Percentiles rank a stretch among this genome's conserved stretches.
These are phyloP conservation scores for Ophiostoma tasmaniense DNA, from an alignment of 2,329 filamentous ascomycete species.

Conservation along the genomic window DNA sequence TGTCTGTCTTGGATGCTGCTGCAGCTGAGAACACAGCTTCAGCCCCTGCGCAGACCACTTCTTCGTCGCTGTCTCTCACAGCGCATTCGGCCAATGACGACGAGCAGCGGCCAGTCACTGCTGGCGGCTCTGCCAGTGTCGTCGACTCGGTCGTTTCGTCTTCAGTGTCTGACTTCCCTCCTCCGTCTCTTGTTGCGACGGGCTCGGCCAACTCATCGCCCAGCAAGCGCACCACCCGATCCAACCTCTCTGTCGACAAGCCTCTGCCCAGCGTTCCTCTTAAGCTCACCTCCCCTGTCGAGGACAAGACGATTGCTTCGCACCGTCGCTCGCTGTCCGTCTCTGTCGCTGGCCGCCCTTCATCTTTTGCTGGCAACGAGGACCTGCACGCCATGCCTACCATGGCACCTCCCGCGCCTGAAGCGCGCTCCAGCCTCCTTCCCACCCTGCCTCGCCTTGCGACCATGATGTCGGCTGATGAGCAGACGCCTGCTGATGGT, in stretches of 20 bases:
- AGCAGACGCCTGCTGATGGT: conserved; percentile 31
- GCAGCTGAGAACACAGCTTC: conserved; percentile 30
- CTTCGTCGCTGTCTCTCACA: conserved; percentile 24
- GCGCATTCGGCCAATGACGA: conserved; percentile 25
- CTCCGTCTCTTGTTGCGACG: neutral
- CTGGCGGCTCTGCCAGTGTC: conserved; percentile 29
- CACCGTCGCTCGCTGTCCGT: conserved; percentile 28
- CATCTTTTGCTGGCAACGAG: conserved; percentile 32
- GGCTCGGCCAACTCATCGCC: conserved; percentile 13
- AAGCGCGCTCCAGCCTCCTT: conserved; percentile 25
- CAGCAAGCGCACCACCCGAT: conserved; percentile 25
- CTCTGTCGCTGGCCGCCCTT: conserved; percentile 33
- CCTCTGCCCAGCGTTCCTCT: conserved; percentile 58
- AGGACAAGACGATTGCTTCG: conserved; percentile 21
- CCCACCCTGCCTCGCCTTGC: conserved; percentile 51
- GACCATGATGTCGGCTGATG: conserved; percentile 40
- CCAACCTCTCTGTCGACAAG: conserved; percentile 50
- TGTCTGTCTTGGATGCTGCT: conserved; percentile 43
- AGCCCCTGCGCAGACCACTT: conserved; percentile 18
- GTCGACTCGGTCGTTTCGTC: conserved; percentile 25
- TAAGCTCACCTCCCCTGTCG: conserved; percentile 34
- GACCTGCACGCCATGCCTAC: conserved; percentile 24
- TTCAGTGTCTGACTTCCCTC: conserved; percentile 24
- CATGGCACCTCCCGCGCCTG: conserved; percentile 4
- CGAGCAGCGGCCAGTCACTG: conserved; percentile 15